Evolutionary conservation across 345 rosid genomes (phyloP).

Genomic region (Arabidopsis suecica): DNA sequence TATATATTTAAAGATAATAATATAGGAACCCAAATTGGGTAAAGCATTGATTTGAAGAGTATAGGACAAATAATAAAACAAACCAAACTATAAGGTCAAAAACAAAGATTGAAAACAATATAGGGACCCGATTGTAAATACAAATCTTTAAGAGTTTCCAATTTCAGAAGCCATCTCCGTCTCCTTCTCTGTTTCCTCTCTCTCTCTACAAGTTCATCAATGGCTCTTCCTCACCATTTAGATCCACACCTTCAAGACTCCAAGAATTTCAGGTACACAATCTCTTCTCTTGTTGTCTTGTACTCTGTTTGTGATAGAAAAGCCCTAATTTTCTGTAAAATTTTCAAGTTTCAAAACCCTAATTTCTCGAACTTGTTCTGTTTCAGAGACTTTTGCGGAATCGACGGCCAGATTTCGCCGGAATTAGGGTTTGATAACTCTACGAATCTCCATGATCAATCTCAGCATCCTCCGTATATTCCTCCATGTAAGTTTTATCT

Average conservation of each 20-base stretch:
- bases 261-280: conserved; percentile 56
- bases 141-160: conserved; percentile 14
- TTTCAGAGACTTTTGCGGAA: conserved; percentile 53
- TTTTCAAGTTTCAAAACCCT: conserved; percentile 27
- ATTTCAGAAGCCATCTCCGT: conserved; percentile 14
- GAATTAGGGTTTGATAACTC: conserved; percentile 49
- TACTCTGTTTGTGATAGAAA: neutral
- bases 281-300: neutral
- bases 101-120: neutral
- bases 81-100: neutral
- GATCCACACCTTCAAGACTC: conserved; percentile 58
- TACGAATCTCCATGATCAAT: conserved; percentile 57
- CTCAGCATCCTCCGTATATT: conserved; percentile 81
- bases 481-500: conserved; percentile 68
- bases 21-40: neutral
- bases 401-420: conserved; percentile 63
- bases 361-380: conserved; percentile 3
- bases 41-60: neutral
- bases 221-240: conserved; percentile 70
- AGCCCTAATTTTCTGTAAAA: conserved; percentile 34
- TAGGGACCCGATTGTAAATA: conserved; percentile 24
- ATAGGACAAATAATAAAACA: neutral
- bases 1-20: no score
- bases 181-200: conserved; percentile 27
- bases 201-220: conserved; percentile 29